These are phyloP conservation scores for Bigelowiella natans DNA, from an alignment of 78 protist species.

Conservation along the genomic window DNA sequence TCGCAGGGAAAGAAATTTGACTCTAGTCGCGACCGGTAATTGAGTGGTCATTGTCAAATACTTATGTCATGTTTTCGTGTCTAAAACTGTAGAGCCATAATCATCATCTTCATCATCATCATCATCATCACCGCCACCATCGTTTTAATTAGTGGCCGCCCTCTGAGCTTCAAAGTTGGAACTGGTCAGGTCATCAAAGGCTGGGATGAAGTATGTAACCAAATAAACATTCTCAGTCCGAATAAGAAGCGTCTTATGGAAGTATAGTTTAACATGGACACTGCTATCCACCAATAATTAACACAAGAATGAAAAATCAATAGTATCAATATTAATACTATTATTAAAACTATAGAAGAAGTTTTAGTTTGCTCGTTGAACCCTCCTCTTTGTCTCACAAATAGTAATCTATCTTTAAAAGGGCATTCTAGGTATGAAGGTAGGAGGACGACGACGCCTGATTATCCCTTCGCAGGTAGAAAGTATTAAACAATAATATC, in stretches of 20 bases:
- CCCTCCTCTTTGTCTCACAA: too few relatives aligned
- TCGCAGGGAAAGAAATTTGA: background rate
- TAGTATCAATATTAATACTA: too few relatives aligned
- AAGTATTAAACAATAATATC: too few relatives aligned
- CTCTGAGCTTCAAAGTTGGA: background rate
- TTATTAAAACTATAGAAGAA: too few relatives aligned
- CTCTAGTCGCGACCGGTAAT: background rate
- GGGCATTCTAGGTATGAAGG: background rate
- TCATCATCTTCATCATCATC: background rate
- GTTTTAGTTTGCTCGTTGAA: too few relatives aligned
- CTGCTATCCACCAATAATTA: too few relatives aligned
- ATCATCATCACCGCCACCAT: background rate
- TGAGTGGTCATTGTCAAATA: background rate
- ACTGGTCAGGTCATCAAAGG: background rate
- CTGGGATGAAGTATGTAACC: too few relatives aligned
- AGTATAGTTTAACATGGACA: too few relatives aligned
- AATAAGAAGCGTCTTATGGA: too few relatives aligned
- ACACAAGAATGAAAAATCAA: too few relatives aligned
- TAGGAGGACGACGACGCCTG: background rate
- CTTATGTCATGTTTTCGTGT: background rate
- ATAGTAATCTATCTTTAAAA: too few relatives aligned
- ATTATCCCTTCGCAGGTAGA: background rate
- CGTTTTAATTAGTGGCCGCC: background rate
- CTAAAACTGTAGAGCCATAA: background rate
- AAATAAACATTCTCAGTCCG: too few relatives aligned